Evolutionary conservation across 2,329 filamentous ascomycete genomes (phyloP).

Genomic region (Talaromyces sp.): DNA sequence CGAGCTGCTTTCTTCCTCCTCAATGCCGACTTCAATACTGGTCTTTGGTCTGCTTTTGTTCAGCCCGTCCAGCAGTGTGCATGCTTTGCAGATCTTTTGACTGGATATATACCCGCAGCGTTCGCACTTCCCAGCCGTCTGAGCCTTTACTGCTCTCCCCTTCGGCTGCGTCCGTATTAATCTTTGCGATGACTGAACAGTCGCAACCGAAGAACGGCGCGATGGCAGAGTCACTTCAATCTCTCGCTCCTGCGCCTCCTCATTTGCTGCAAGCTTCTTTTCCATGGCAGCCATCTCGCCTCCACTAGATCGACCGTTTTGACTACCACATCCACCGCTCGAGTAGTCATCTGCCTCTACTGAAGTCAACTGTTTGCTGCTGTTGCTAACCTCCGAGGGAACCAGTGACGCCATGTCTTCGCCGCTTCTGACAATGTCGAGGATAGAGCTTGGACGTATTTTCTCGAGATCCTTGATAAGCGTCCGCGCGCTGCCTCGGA

Average conservation of each 20-base stretch:
- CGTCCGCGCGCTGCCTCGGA: conserved; percentile 82
- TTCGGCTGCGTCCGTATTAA: conserved; percentile 20
- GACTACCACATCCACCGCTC: conserved; percentile 68
- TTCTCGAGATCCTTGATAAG: conserved; percentile 94
- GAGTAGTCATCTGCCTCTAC: conserved; percentile 49
- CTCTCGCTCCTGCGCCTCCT: conserved; percentile 56
- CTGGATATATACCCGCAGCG: conserved; percentile 94
- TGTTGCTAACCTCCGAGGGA: conserved; percentile 49
- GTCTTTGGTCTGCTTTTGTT: conserved; percentile 63
- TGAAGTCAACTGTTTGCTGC: conserved; percentile 18
- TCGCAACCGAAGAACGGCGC: conserved; percentile 4
- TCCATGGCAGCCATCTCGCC: conserved; percentile 82
- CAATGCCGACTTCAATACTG: conserved; percentile 37
- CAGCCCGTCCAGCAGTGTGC: conserved; percentile 77
- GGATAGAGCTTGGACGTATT: conserved; percentile 84
- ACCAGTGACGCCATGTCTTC: conserved; percentile 95
- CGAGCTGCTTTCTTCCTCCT: conserved; percentile 47
- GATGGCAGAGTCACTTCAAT: conserved; percentile 53
- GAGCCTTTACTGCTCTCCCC: conserved; percentile 52
- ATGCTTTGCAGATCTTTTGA: conserved; percentile 90
- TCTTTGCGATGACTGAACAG: conserved; percentile 19
- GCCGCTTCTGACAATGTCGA: conserved; percentile 90
- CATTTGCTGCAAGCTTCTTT: conserved; percentile 60
- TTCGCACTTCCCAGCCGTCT: conserved; percentile 68
- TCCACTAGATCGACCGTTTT: conserved; percentile 60